Base-by-base conservation (phyloP, 2,329 filamentous ascomycete genomes). In the Aspergillus glaucus region DNA sequence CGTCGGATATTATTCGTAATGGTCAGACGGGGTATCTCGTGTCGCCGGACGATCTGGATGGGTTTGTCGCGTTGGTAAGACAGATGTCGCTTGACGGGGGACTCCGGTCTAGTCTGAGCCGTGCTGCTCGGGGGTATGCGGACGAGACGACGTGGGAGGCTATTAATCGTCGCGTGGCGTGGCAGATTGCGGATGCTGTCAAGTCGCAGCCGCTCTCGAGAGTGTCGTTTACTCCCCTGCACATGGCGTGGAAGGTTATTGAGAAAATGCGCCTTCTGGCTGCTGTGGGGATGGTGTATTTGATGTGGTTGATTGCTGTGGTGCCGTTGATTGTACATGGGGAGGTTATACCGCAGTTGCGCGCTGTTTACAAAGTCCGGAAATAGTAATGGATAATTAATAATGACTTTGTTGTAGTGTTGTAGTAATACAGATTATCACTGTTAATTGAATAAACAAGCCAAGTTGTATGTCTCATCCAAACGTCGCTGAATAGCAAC, bases 91-190 rank as follows among this genome's bases (percentile, higher is more conserved):
- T 59, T 2, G 73, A 85, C 50, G 43, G 62, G 0, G 48, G 54
- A 0, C 62, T 79, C 14, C 73, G 80, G 6, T 45, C 57, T 4
- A 60, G 55, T 1, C 78, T 86, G 69, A 68, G 71, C 2, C 49
- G 50, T 0, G 69, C 73, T 7, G 77, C 81, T 1, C 74, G 82
- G 46, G 60, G 63, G 17, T 78, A 82, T 52, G 84, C 83, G 0
- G 78, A 79, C 51, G 75, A 82, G 44, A 82, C 80, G 2, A 87
- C 82, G 0, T 87, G 84, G 85, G 82, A 86, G 50, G 84, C 79
- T 67, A 85, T 87, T 64, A 85, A 85, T 68, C 84, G 85, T 57
- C 80, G 79, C 44, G 84, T 86, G 1, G 84, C 84, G 3, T 81
- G 80, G 76, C 77, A 79, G 49, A 79, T 87, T 68, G 70, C 75